Evolutionary conservation across 345 rosid species (phyloP), one percentile per base, ranked within the genome.

Genomic region (Murraya paniculata): DNA sequence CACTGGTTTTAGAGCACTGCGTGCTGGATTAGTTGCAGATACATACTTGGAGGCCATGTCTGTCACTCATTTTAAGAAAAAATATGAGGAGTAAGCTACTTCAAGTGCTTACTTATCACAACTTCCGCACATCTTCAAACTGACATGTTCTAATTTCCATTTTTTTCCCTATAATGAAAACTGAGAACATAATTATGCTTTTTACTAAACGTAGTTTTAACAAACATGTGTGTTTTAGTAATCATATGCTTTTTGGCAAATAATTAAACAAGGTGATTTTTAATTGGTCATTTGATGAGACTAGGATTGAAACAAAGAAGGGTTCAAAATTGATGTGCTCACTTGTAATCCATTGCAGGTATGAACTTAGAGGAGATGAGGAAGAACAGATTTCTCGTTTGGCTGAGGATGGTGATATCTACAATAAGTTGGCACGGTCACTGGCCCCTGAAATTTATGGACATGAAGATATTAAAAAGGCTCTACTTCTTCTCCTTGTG

Each of bases 391-490:
- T 96, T 86, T 81, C 93, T 48, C 88, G 87, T 66, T 85, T 96
- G 77, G 98, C 98, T 66, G 99, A 90, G 87, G 99, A 94, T 86
- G 98, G 99, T 81, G 98, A 94, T 87, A 91, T 96, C 69, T 96
- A 94, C 81, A 94, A 90, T 84, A 96, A 92, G 89, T 86, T 96
- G 85, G 89, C 99, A 39, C 84, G 88, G 74, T 92, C 99, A 41
- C 82, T 96, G 70, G 99, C 99, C 66, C 98, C 99, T 79, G 98
- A 94, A 89, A 96, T 96, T 78, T 96, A 92, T 87, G 99, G 99
- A 77, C 99, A 96, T 81, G 98, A 96, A 83, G 99, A 96, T 86
- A 91, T 94, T 19, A 96, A 96, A 77, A 96, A 92, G 77, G 99
- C 98, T 64, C 85, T 96, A 68, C 98, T 96, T 80, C 95, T 96